Percentiles rank a stretch among this genome's conserved stretches.
Conservation (phyloP, 768 basidiomycete species). For the Amanita rimosa region DNA sequence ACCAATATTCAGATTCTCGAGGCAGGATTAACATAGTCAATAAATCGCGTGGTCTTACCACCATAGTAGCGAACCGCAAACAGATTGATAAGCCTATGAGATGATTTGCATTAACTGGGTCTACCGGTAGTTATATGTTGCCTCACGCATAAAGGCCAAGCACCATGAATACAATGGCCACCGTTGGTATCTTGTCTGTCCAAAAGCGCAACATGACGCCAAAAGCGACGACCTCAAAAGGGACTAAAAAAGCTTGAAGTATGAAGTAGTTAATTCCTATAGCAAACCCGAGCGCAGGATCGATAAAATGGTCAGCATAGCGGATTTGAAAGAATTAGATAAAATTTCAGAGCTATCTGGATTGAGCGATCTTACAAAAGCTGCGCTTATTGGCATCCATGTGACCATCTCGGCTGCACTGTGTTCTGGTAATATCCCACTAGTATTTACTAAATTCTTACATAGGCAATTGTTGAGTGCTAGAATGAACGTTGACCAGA, state of each 20-base stretch:
- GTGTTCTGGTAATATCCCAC: slow-evolving; percentile 8
- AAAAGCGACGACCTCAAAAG: slow-evolving; percentile 45
- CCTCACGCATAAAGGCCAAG: slow-evolving; percentile 30
- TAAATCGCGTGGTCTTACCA: slow-evolving; percentile 15
- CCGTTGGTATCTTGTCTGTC: slow-evolving; percentile 37
- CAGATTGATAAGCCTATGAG: slow-evolving; percentile 28
- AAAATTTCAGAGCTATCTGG: neutral
- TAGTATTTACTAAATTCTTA: slow-evolving; percentile 7
- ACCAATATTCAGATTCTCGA: slow-evolving; percentile 43
- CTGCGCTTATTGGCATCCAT: slow-evolving; percentile 71
- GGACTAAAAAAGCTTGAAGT: slow-evolving; percentile 30
- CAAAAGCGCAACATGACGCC: slow-evolving; percentile 41
- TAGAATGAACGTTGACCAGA: slow-evolving; percentile 39
- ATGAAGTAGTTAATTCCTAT: slow-evolving; percentile 50
- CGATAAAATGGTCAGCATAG: slow-evolving; percentile 47
- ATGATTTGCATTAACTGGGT: neutral
- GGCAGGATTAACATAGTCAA: neutral
- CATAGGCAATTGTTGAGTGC: slow-evolving; percentile 37
- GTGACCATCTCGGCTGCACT: slow-evolving; percentile 68
- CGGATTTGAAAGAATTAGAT: slow-evolving; percentile 26
- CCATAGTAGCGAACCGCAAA: slow-evolving; percentile 41
- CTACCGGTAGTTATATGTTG: neutral
- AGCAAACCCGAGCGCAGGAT: slow-evolving; percentile 44
- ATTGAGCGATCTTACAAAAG: slow-evolving; percentile 38
- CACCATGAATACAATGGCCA: slow-evolving; percentile 33